Conservation (phyloP, 1,284 basidiomycete species). For the Cryptococcus sp. region DNA sequence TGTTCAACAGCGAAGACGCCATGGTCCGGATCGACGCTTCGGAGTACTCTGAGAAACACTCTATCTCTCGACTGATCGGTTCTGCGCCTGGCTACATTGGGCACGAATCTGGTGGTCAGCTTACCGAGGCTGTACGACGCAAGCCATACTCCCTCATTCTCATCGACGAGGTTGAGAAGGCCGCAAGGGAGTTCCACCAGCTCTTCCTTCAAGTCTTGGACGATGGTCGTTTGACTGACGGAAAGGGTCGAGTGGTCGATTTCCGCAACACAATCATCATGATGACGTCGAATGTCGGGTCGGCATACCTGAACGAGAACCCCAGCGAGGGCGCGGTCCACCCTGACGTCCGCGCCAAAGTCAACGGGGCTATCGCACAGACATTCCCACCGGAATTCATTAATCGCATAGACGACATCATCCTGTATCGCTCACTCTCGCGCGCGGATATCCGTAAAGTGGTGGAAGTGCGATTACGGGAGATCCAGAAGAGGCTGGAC, state of each 20-base stretch:
- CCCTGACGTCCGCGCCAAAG: conserved; percentile 51
- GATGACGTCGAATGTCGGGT: conserved; percentile 62
- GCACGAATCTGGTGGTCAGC: conserved; percentile 60
- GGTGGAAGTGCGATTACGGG: conserved; percentile 58
- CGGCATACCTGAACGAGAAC: conserved; percentile 59
- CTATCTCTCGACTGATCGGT: conserved; percentile 59
- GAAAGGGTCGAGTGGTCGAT: conserved; percentile 53
- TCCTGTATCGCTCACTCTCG: conserved; percentile 59
- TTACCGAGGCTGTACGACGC: conserved; percentile 57
- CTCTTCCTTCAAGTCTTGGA: conserved; percentile 64
- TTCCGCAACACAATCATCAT: conserved; percentile 56
- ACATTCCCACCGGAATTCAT: conserved; percentile 62
- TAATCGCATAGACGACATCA: conserved; percentile 59
- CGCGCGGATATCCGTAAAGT: conserved; percentile 58
- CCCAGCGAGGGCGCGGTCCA: conserved; percentile 53
- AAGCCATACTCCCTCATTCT: conserved; percentile 57
- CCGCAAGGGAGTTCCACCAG: conserved; percentile 59
- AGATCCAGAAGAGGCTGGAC: conserved; percentile 71
- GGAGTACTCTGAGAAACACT: conserved; percentile 60
- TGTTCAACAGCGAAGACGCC: conserved; percentile 60
- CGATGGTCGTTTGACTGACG: conserved; percentile 59
- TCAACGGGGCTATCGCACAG: conserved; percentile 57
- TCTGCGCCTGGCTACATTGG: conserved; percentile 62
- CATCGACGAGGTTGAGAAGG: conserved; percentile 59
- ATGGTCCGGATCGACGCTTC: conserved; percentile 62